Base-by-base conservation (phyloP, 2,329 filamentous ascomycete genomes). In the Aspergillus aculeatus region DNA sequence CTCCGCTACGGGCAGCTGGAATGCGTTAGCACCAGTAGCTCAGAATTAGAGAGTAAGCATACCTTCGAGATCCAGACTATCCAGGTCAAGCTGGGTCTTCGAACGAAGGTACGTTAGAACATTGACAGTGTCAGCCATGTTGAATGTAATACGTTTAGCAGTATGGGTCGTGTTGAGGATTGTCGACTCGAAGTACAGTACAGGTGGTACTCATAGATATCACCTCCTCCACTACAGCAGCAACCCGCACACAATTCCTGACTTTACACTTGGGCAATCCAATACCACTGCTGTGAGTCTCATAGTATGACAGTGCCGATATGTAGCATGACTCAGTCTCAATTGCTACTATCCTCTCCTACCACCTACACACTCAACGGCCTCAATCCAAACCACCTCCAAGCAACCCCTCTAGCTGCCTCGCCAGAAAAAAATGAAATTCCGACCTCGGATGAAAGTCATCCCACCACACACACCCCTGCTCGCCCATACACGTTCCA, bases 391-490 rank as follows among this genome's bases (percentile, higher is more conserved):
- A 44, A 44, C 38, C 14, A 29, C 26, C 26, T 2, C 9, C 26
- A 5, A 44, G 14, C 16, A 44, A 12, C 14, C 38, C 16, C 14
- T 16, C 38, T 5, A 44, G 6, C 6, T 44, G 12, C 38, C 16
- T 16, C 38, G 57, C 50, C 44, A 62, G 51, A 16, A 59, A 4
- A 1, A 21, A 31, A 53, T 58, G 60, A 23, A 60, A 64, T 6
- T 35, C 38, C 16, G 58, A 60, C 2, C 23, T 11, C 2, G 58
- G 54, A 53, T 60, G 58, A 19, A 41, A 57, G 23, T 41, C 21
- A n/a, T 57, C 50, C 54, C 54, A 57, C 58, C 58, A 60, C n/a
- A 60, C 14, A 29, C 54, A 60, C 2, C 58, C 50, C 2, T 53
- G 1, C 2, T 29, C 26, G 7, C 54, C 54, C 14, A 57, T 54